phyloP scores from a whole-genome alignment of 495 filamentous ascomycete genomes.

The Massariosphaeria phaeospora region DNA sequence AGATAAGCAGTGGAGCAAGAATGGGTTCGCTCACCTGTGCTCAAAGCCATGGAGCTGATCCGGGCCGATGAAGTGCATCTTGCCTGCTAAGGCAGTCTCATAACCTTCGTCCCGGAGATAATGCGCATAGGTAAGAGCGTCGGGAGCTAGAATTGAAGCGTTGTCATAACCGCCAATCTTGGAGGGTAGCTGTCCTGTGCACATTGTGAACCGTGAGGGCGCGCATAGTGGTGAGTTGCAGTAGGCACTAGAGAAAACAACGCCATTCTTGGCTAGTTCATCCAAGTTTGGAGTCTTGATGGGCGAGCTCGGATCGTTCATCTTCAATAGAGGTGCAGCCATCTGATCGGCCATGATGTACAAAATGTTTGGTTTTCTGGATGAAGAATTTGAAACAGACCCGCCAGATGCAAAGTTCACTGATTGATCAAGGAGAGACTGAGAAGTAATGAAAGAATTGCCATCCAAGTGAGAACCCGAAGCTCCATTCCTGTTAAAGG shows the following conservation, averaged over 20 bases:
- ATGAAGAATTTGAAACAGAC: not conserved
- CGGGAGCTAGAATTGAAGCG: slow-evolving; percentile 65
- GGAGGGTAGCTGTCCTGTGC: slow-evolving; percentile 78
- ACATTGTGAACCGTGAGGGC: slow-evolving; percentile 82
- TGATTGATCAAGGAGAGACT: slow-evolving; percentile 17
- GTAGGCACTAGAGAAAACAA: slow-evolving; percentile 84
- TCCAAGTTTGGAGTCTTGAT: slow-evolving; percentile 86
- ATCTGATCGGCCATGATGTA: slow-evolving; percentile 94
- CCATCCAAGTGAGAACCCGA: slow-evolving; percentile 7
- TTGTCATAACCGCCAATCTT: slow-evolving; percentile 87
- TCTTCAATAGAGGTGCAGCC: slow-evolving; percentile 74
- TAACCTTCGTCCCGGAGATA: slow-evolving; percentile 81
- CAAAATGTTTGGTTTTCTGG: slow-evolving; percentile 62
- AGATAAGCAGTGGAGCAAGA: not conserved
- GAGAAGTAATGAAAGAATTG: slow-evolving; percentile 10
- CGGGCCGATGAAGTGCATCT: slow-evolving; percentile 89
- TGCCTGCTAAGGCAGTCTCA: slow-evolving; percentile 81
- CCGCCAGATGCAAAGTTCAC: slow-evolving; percentile 11
- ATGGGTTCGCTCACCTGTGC: slow-evolving; percentile 46
- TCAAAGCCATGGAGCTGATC: slow-evolving; percentile 91
- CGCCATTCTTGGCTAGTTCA: slow-evolving; percentile 66
- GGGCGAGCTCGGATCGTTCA: slow-evolving; percentile 72
- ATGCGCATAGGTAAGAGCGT: slow-evolving; percentile 81
- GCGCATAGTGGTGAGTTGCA: slow-evolving; percentile 86
- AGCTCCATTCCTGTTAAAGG: not conserved